Evolutionary conservation across 768 basidiomycete genomes (phyloP).

Genomic region (Rhizopogon roseolus): DNA sequence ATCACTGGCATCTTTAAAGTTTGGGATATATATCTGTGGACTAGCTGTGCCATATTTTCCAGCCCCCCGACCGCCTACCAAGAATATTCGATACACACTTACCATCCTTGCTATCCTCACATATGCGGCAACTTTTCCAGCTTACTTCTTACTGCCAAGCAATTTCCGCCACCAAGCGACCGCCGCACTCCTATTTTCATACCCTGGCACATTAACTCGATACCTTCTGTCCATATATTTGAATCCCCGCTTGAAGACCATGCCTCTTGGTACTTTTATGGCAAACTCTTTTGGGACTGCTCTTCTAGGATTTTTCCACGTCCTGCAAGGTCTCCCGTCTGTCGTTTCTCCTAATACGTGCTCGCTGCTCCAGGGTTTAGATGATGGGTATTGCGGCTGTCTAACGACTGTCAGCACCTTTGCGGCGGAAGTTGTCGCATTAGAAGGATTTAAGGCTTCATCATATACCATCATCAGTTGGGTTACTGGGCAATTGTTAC

Average conservation of each 20-base stretch:
- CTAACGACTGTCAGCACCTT: conserved; percentile 94
- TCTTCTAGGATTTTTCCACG: conserved; percentile 70
- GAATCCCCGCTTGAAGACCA: conserved; percentile 55
- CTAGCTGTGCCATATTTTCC: conserved; percentile 37
- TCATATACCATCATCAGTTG: conserved; percentile 71
- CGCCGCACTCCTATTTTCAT: conserved; percentile 84
- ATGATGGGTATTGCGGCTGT: conserved; percentile 94
- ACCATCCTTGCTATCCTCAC: conserved; percentile 54
- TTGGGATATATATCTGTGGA: conserved; percentile 64
- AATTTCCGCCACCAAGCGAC: conserved; percentile 74
- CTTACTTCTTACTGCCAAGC: conserved; percentile 71
- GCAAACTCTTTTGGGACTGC: conserved; percentile 80
- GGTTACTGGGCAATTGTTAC: conserved; percentile 59
- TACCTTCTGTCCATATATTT: conserved; percentile 71
- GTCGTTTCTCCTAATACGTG: conserved; percentile 51
- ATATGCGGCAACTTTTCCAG: conserved; percentile 72
- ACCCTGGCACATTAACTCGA: conserved; percentile 83
- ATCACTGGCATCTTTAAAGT: conserved; percentile 68
- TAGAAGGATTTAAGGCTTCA: conserved; percentile 54
- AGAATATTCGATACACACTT: conserved; percentile 43
- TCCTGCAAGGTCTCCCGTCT: conserved; percentile 52
- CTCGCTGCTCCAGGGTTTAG: conserved; percentile 71
- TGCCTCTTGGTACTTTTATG: conserved; percentile 77
- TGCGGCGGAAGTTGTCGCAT: conserved; percentile 66
- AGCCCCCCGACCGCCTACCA: conserved; percentile 35